These are phyloP conservation scores for Eucalyptus erythrocorys DNA, from an alignment of 345 rosid species.

Conservation along the genomic window DNA sequence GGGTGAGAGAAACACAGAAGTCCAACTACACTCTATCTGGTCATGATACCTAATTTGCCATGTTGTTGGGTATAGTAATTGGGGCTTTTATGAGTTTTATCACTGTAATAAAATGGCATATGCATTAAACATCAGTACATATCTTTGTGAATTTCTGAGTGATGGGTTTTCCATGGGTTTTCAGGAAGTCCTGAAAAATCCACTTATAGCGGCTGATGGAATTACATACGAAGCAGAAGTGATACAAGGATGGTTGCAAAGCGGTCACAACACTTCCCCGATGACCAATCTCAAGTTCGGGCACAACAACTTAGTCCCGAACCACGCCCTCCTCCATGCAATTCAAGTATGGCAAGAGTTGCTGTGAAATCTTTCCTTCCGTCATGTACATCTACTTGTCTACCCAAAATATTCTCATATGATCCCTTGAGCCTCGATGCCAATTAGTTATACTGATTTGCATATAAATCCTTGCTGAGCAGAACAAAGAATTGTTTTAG, in stretches of 20 bases:
- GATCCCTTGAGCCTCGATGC: not conserved
- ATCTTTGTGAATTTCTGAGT: not conserved
- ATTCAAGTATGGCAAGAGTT: slow-evolving; percentile 71
- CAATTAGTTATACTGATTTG: not conserved
- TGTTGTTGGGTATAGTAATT: not conserved
- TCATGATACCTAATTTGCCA: not conserved
- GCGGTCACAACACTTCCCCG: slow-evolving; percentile 75
- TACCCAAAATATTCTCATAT: no score
- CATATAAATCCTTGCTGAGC: not conserved
- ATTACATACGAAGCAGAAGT: slow-evolving; percentile 89
- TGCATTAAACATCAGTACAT: not conserved
- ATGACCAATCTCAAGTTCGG: slow-evolving; percentile 84
- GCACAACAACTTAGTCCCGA: slow-evolving; percentile 53
- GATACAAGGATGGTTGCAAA: slow-evolving; percentile 71
- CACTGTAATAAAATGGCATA: not conserved
- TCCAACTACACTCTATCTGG: not conserved
- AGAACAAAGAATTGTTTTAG: not conserved
- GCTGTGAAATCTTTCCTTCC: slow-evolving; percentile 14
- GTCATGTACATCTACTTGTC: not conserved
- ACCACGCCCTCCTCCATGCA: slow-evolving; percentile 73
- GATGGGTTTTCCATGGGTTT: not conserved
- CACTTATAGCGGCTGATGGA: slow-evolving; percentile 82
- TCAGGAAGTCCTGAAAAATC: slow-evolving; percentile 78
- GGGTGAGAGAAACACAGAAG: not conserved
- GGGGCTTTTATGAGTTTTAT: not conserved